A percentile compares a stretch with the other conserved stretches of the same genome.
phyloP scores from a whole-genome alignment of 2,329 filamentous ascomycete species.

The Paraphaeosphaeria sporulosa region DNA sequence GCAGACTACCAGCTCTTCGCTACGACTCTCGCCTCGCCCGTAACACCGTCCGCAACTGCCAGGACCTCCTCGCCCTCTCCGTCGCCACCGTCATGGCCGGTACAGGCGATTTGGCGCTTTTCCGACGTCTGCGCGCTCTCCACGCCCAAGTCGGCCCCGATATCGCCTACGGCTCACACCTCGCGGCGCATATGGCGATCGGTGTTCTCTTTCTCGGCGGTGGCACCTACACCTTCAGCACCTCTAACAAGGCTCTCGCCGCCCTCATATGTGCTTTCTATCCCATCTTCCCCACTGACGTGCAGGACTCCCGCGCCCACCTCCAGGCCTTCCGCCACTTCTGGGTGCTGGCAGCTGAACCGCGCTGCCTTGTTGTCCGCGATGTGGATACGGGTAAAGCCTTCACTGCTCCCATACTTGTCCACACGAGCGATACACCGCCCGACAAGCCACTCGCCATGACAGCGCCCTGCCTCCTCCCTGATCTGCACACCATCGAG shows the following conservation, averaged over 20 bases:
- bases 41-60: constrained; percentile 86
- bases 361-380: constrained; percentile 85
- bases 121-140: constrained; percentile 83
- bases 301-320: constrained; percentile 93
- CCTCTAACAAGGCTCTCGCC: constrained; percentile 84
- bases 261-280: constrained; percentile 91
- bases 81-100: constrained; percentile 93
- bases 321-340: constrained; percentile 96
- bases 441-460: constrained; percentile 43
- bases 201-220: constrained; percentile 91
- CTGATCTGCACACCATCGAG: constrained; percentile 70
- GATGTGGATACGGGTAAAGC: constrained; percentile 86
- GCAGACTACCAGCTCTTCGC: constrained; percentile 65
- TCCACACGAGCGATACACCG: constrained; percentile 61
- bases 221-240: constrained; percentile 90
- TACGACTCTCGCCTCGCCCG: constrained; percentile 88
- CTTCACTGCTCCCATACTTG: constrained; percentile 73
- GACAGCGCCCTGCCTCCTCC: constrained; percentile 65
- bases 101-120: constrained; percentile 85
- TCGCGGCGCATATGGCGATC: constrained; percentile 90
- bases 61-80: constrained; percentile 84
- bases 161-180: constrained; percentile 90
- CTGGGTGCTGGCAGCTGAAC: constrained; percentile 92
- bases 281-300: constrained; percentile 85
- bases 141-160: constrained; percentile 86